Percentiles rank a stretch among this genome's conserved stretches.
Evolutionary conservation across 495 filamentous ascomycete genomes (phyloP).

Genomic region (Aspergillus asperescens): DNA sequence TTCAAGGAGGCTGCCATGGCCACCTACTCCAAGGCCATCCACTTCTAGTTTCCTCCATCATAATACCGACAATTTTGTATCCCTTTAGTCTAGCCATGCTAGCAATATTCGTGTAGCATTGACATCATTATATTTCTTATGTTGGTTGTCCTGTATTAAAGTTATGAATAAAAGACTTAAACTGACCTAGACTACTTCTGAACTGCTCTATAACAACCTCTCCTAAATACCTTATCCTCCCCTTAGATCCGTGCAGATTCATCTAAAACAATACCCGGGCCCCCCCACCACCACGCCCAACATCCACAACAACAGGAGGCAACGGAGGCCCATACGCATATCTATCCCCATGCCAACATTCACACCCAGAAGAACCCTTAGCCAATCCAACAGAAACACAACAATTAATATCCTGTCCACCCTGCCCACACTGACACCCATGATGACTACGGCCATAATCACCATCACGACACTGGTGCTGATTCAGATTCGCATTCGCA

Average conservation of each 20-base stretch:
- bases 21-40: slow-evolving; percentile 92
- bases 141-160: slow-evolving; percentile 21
- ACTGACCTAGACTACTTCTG: slow-evolving; percentile 6
- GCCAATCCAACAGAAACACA: slow-evolving; percentile 9
- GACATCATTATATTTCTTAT: slow-evolving; percentile 38
- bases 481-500: background rate
- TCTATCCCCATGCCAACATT: background rate
- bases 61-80: slow-evolving; percentile 28
- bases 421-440: background rate
- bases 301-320: slow-evolving; percentile 12
- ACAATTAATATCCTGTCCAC: slow-evolving; percentile 4
- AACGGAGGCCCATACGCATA: slow-evolving; percentile 17
- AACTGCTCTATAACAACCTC: no score
- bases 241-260: no score
- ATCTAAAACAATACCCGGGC: background rate
- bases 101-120: slow-evolving; percentile 45
- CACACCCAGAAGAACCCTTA: background rate
- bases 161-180: slow-evolving; percentile 23
- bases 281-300: background rate
- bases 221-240: no score
- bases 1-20: slow-evolving; percentile 99
- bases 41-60: slow-evolving; percentile 60
- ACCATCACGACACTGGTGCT: background rate
- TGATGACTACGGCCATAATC: background rate
- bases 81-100: slow-evolving; percentile 40